These are phyloP conservation scores for Chloranthus sessilifolius DNA, from an alignment of 164 flowering plant species.

Conservation along the genomic window DNA sequence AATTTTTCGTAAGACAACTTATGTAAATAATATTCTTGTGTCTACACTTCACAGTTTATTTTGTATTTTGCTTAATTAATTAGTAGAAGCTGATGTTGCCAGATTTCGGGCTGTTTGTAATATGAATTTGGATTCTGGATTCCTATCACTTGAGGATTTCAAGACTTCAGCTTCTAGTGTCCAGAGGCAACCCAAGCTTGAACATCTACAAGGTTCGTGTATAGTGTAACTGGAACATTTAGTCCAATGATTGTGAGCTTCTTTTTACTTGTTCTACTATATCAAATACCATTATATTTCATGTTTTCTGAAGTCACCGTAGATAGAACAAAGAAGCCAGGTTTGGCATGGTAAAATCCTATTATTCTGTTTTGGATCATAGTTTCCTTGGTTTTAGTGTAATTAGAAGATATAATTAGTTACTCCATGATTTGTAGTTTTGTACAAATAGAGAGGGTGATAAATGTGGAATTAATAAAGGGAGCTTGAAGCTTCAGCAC, in stretches of 20 bases:
- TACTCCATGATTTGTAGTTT: no score
- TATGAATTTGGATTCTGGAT: conserved; percentile 60
- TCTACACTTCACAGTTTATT: neutral
- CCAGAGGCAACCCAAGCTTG: conserved; percentile 77
- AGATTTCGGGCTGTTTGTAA: conserved; percentile 69
- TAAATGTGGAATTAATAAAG: no score
- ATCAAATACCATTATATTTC: no score
- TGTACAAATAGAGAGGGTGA: no score
- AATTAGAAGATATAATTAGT: no score
- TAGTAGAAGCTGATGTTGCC: conserved; percentile 2
- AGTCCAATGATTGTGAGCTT: neutral
- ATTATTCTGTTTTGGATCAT: no score
- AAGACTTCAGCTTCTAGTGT: conserved; percentile 45
- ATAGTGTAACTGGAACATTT: neutral
- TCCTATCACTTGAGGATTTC: conserved; percentile 65
- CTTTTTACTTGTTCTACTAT: no score
- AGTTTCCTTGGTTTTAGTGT: no score
- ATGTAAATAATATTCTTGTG: neutral
- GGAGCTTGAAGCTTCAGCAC: no score
- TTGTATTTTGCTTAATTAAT: neutral
- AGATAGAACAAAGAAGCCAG: no score
- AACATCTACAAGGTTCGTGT: conserved; percentile 56
- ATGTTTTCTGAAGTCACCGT: no score
- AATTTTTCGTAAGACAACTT: neutral
- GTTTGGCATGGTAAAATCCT: no score